Percentiles rank a stretch among this genome's conserved stretches.
phyloP scores from a whole-genome alignment of 2,329 filamentous ascomycete genomes.

The Colletotrichum liaoningense region DNA sequence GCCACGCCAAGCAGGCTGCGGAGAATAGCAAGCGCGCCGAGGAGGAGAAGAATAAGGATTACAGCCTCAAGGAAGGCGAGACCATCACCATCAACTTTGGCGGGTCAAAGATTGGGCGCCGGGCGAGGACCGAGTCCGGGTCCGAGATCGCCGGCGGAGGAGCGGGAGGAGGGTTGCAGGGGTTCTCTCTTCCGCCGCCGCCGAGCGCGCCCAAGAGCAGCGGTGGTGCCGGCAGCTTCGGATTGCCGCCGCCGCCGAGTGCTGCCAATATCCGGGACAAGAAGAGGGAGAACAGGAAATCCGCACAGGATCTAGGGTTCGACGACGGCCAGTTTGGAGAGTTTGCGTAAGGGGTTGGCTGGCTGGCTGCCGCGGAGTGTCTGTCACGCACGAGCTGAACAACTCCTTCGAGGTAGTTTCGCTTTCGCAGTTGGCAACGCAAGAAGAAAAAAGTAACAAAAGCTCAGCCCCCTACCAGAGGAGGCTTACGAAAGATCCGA shows the following conservation, averaged over 20 bases:
- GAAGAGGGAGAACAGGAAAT: constrained; percentile 64
- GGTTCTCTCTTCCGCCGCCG: constrained; percentile 82
- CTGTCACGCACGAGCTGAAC: too few species aligned
- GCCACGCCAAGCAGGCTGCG: constrained; percentile 46
- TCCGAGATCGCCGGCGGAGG: constrained; percentile 32
- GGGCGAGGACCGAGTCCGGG: constrained; percentile 48
- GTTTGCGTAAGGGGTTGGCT: constrained; percentile 64
- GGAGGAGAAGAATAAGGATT: constrained; percentile 74
- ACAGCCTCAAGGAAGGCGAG: constrained; percentile 89
- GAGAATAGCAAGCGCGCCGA: constrained; percentile 50
- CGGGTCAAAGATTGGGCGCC: constrained; percentile 61
- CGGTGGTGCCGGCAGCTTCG: constrained; percentile 45
- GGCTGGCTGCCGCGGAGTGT: too few species aligned
- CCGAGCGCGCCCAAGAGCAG: constrained; percentile 56
- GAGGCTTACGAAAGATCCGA: too few species aligned
- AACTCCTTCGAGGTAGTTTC: too few species aligned
- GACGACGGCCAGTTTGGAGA: constrained; percentile 92
- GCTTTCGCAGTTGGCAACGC: too few species aligned
- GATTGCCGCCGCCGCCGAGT: constrained; percentile 73
- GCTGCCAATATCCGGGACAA: constrained; percentile 71
- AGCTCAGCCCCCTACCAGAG: too few species aligned
- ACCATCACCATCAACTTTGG: constrained; percentile 86
- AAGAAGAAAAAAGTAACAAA: too few species aligned
- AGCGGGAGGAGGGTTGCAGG: constrained; percentile 51
- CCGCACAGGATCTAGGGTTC: constrained; percentile 78